Evolutionary conservation across 306 rosid species (phyloP).

Genomic region (Lupinus albus): DNA sequence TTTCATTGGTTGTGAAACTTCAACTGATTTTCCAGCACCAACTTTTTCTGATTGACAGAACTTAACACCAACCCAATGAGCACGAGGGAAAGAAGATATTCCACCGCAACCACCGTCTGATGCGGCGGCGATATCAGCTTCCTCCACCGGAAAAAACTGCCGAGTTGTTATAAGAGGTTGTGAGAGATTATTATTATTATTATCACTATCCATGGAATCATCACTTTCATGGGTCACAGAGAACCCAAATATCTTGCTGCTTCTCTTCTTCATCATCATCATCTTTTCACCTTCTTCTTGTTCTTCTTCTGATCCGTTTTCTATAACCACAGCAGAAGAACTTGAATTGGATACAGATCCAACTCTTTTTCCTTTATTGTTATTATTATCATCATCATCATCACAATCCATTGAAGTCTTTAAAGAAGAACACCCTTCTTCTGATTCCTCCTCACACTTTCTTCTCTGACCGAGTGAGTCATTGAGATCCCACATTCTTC

Average conservation of each 20-base stretch:
- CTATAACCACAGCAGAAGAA: slow-evolving; percentile 75
- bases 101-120: slow-evolving; percentile 18
- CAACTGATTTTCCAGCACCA: slow-evolving; percentile 51
- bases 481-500: slow-evolving; percentile 98
- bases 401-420: slow-evolving; percentile 67
- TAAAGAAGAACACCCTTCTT: slow-evolving; percentile 66
- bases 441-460: slow-evolving; percentile 52
- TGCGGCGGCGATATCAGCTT: slow-evolving; percentile 41
- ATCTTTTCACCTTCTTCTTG: too few species aligned
- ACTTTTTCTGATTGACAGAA: slow-evolving; percentile 65
- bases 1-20: slow-evolving; percentile 76
- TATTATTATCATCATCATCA: slow-evolving; percentile 46
- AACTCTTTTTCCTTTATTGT: slow-evolving; percentile 59
- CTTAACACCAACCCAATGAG: slow-evolving; percentile 94
- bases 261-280: slow-evolving; percentile 36
- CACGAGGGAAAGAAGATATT: slow-evolving; percentile 53
- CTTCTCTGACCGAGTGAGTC: slow-evolving; percentile 70
- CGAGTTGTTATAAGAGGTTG: slow-evolving; percentile 53
- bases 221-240: slow-evolving; percentile 50
- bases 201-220: slow-evolving; percentile 46
- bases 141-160: slow-evolving; percentile 80
- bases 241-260: slow-evolving; percentile 70
- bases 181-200: slow-evolving; percentile 28
- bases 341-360: slow-evolving; percentile 92
- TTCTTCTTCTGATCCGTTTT: slow-evolving; percentile 69